These are phyloP conservation scores for Metrosideros polymorpha DNA, from an alignment of 441 rosid species.

Conservation along the genomic window DNA sequence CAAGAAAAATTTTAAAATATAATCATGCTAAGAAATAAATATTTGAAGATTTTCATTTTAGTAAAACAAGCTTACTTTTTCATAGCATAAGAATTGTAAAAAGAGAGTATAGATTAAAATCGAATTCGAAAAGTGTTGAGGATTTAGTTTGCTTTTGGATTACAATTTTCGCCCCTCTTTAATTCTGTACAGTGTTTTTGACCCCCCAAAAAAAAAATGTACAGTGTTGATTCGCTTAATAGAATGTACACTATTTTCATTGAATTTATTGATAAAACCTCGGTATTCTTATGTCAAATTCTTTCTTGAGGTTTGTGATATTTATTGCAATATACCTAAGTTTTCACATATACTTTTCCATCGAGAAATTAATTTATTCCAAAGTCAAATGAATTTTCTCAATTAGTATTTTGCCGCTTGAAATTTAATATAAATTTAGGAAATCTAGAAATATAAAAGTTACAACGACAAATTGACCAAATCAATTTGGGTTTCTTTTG, in stretches of 20 bases:
- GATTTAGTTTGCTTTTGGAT: background rate
- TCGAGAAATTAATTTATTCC: background rate
- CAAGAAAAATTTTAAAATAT: background rate
- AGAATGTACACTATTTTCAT: background rate
- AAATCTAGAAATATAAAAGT: background rate
- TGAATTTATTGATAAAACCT: background rate
- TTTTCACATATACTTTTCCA: background rate
- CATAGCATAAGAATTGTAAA: background rate
- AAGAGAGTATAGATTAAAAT: background rate
- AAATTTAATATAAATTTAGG: background rate
- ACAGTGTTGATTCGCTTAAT: background rate
- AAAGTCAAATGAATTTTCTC: background rate
- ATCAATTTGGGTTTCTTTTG: background rate
- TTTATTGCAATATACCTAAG: background rate
- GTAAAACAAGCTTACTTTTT: background rate
- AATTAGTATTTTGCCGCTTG: background rate
- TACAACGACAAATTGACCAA: background rate
- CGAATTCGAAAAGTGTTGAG: background rate
- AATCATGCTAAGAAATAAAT: background rate
- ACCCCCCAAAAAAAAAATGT: too few species aligned
- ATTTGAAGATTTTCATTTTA: background rate
- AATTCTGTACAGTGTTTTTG: too few species aligned
- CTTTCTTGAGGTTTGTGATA: background rate
- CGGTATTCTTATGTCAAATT: background rate
- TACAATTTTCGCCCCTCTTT: background rate